Evolutionary conservation across 129 eudicot species (phyloP).

Genomic region (Pseudognaphalium luteoalbum): DNA sequence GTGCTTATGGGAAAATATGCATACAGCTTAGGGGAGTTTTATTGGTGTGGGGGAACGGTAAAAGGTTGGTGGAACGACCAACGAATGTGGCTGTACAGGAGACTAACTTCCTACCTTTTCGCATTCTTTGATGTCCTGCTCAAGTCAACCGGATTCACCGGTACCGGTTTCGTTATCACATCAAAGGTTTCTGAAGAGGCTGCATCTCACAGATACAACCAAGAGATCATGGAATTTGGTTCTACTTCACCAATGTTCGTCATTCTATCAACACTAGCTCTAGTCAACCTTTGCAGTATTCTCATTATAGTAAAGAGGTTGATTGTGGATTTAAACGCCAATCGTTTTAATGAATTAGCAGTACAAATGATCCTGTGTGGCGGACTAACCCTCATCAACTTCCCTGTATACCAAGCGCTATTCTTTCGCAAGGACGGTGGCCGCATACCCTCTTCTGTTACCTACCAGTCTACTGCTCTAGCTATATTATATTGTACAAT

Average conservation of each 20-base stretch:
- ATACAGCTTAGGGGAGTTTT: slow-evolving; percentile 40
- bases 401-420: background rate
- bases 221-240: slow-evolving; percentile 41
- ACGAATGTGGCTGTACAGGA: slow-evolving; percentile 39
- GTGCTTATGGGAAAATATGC: slow-evolving; percentile 24
- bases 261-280: slow-evolving; percentile 34
- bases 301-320: slow-evolving; percentile 10
- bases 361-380: background rate
- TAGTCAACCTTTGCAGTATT: slow-evolving; percentile 24
- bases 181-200: slow-evolving; percentile 34
- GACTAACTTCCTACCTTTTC: slow-evolving; percentile 41
- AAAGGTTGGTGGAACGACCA: slow-evolving; percentile 54
- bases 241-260: slow-evolving; percentile 43
- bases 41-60: slow-evolving; percentile 25
- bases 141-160: slow-evolving; percentile 27
- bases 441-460: slow-evolving; percentile 18
- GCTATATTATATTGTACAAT: slow-evolving; percentile 30
- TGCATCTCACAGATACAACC: slow-evolving; percentile 20
- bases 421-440: background rate
- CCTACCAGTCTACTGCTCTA: slow-evolving; percentile 24
- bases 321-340: slow-evolving; percentile 6
- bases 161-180: slow-evolving; percentile 26
- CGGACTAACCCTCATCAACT: background rate
- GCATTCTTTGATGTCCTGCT: slow-evolving; percentile 28
- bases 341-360: background rate